These are phyloP conservation scores for Plantago lanceolata DNA, from an alignment of 305 asterid genomes.

Conservation along the genomic window DNA sequence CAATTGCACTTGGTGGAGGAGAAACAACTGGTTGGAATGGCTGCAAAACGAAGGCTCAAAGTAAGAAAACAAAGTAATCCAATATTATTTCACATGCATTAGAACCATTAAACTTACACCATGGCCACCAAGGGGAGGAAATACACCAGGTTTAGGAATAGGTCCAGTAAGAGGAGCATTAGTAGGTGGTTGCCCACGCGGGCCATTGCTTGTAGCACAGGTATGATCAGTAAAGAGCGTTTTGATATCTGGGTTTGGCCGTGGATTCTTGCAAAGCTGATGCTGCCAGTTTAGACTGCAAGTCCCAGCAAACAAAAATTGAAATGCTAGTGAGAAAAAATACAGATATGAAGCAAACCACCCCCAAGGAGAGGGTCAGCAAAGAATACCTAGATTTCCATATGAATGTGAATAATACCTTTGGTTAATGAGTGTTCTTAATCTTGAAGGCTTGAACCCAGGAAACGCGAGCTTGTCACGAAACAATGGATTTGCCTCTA, in stretches of 20 bases:
- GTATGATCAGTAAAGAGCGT: constrained; percentile 84
- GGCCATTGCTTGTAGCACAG: constrained; percentile 45
- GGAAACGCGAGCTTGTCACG: constrained; percentile 73
- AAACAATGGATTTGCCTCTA: constrained; percentile 76
- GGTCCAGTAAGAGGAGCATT: constrained; percentile 51
- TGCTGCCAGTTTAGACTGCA: constrained; percentile 97
- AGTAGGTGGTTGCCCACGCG: constrained; percentile 41
- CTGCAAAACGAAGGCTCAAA: constrained; percentile 39
- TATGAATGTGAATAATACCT: constrained; percentile 37
- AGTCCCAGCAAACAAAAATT: constrained; percentile 17
- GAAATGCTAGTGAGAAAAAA: constrained; percentile 2
- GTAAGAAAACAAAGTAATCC: constrained; percentile 23
- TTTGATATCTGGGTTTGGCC: constrained; percentile 89
- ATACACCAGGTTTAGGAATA: constrained; percentile 48
- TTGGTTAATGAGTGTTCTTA: constrained; percentile 73
- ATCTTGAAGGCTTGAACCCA: constrained; percentile 66
- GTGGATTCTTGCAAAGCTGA: constrained; percentile 96
- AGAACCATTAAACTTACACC: constrained; percentile 37
- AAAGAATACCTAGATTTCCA: neutral
- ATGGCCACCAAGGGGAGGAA: constrained; percentile 57
- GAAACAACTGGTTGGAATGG: constrained; percentile 91
- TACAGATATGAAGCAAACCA: neutral
- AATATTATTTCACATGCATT: constrained; percentile 15
- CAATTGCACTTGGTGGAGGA: constrained; percentile 82
- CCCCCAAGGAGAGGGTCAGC: constrained; percentile 1